Evolutionary conservation across 495 filamentous ascomycete genomes (phyloP).

Genomic region (Neurospora sp.): DNA sequence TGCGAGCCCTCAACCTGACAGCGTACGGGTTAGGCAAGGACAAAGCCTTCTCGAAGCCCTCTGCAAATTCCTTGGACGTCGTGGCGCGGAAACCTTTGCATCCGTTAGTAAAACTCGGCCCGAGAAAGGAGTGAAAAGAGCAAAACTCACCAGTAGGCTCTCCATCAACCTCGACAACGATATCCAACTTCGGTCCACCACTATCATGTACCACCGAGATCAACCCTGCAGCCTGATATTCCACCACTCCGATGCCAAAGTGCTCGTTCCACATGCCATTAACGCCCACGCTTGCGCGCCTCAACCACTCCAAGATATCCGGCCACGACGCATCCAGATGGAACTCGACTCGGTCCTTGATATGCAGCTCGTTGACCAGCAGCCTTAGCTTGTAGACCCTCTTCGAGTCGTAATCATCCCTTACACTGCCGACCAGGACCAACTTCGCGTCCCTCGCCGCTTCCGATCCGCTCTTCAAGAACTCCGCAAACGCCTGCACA

Average conservation of each 20-base stretch:
- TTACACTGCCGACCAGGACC: conserved; percentile 78
- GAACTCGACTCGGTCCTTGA: conserved; percentile 77
- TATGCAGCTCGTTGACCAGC: conserved; percentile 74
- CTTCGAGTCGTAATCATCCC: conserved; percentile 72
- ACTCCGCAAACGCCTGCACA: conserved; percentile 70
- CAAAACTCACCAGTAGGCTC: conserved; percentile 52
- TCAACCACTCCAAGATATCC: conserved; percentile 68
- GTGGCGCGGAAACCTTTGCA: conserved; percentile 69
- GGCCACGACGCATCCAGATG: conserved; percentile 82
- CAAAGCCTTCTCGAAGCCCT: conserved; percentile 66
- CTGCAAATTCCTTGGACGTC: conserved; percentile 65
- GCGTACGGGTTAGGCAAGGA: conserved; percentile 55
- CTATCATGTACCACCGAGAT: conserved; percentile 86
- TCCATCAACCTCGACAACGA: conserved; percentile 71
- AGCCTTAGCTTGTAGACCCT: conserved; percentile 86
- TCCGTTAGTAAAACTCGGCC: conserved; percentile 6
- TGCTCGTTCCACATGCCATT: conserved; percentile 99
- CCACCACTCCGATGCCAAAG: conserved; percentile 96
- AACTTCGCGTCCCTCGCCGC: conserved; percentile 51
- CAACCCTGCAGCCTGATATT: conserved; percentile 92
- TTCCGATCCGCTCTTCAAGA: conserved; percentile 32
- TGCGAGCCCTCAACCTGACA: conserved; percentile 58
- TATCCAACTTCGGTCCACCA: conserved; percentile 86
- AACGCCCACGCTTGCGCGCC: conserved; percentile 66
- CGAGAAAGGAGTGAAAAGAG: background rate